A percentile compares a stretch with the other conserved stretches of the same genome.
These are phyloP conservation scores for Lipomyces starkeyi DNA, from an alignment of 805 yeast species.

Conservation along the genomic window DNA sequence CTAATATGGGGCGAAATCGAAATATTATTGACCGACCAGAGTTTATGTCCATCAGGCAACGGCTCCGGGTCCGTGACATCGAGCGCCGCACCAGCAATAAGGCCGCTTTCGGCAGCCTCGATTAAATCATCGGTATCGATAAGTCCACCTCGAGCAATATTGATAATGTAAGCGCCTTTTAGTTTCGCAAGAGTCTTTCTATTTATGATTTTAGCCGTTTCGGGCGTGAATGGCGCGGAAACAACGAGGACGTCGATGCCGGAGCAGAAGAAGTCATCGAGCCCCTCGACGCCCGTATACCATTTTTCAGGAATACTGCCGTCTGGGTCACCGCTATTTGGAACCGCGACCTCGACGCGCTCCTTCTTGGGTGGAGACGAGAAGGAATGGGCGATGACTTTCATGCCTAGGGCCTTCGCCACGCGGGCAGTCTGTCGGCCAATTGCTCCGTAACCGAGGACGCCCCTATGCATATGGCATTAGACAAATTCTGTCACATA, in stretches of 20 bases:
- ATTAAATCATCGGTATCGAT: slow-evolving; percentile 57
- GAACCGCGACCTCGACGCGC: slow-evolving; percentile 51
- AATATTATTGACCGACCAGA: slow-evolving; percentile 37
- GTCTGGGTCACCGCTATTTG: slow-evolving; percentile 54
- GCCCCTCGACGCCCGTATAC: slow-evolving; percentile 54
- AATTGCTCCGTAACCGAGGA: slow-evolving; percentile 77
- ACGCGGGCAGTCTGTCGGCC: slow-evolving; percentile 68
- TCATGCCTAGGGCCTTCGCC: slow-evolving; percentile 64
- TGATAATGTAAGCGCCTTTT: slow-evolving; percentile 65
- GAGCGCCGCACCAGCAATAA: slow-evolving; percentile 67
- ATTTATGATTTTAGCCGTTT: slow-evolving; percentile 62
- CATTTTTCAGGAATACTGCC: slow-evolving; percentile 51
- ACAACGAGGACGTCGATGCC: slow-evolving; percentile 62
- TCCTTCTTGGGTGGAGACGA: slow-evolving; percentile 36
- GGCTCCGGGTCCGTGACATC: slow-evolving; percentile 77
- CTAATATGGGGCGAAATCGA: slow-evolving; percentile 37
- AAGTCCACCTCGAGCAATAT: slow-evolving; percentile 51
- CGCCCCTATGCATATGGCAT: slow-evolving; percentile 51
- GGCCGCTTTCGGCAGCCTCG: slow-evolving; percentile 55
- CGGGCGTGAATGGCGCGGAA: slow-evolving; percentile 68
- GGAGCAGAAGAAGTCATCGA: slow-evolving; percentile 53
- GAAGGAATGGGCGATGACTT: slow-evolving; percentile 48
- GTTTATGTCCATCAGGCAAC: slow-evolving; percentile 36
- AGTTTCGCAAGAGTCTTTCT: slow-evolving; percentile 54
- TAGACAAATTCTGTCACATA: not conserved